Base-by-base conservation (phyloP, 495 filamentous ascomycete species). In the Symbiotaphrina buchneri region DNA sequence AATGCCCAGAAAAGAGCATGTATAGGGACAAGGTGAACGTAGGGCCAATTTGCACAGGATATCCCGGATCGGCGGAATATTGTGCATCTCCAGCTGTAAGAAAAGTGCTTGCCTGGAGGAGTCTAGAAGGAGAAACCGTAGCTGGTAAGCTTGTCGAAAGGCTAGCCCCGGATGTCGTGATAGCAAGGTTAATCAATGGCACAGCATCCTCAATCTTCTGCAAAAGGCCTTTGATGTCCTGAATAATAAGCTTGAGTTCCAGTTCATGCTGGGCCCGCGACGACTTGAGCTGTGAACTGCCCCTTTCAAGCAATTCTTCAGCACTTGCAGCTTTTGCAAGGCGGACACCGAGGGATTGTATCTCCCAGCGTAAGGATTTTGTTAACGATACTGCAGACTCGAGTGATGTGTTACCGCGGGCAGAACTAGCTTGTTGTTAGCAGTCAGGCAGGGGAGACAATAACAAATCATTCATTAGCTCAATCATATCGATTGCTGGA, bases 71-170 rank as follows among this genome's bases (percentile, higher is more conserved):
- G 40, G 70, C 56, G 4, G 64, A 63, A 47, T 90, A 95, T 37
- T 83, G 75, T 0, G 72, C 71, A 51, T 95, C 90, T 3, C 82
- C 84, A 29, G 76, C 72, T 21, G 72, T 90, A 21, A 99, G 63
- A 37, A 94, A 78, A 16, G 81, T 83, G 42, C 85, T 94, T 14
- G 87, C 87, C 50, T 99, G 90, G 30, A 99, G 53, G 31, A 99
- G 49, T 16, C 90, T 65, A 5, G 85, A 93, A 4, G 85, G 81
- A 6, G 90, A 95, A 15, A 95, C 74, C 4, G 78, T 80, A 1
- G 74, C 56, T 5, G 78, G 79, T 25, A 92, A 54, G 21, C 63
- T 70, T 0, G 80, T 74, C 1, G 79, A 81, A 28, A 92, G 51
- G 37, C 65, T 85, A 15, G 80, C 82, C 0, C 90, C 90, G 3